These are phyloP conservation scores for Solanum chilense DNA, from an alignment of 257 asterid species.

Conservation along the genomic window DNA sequence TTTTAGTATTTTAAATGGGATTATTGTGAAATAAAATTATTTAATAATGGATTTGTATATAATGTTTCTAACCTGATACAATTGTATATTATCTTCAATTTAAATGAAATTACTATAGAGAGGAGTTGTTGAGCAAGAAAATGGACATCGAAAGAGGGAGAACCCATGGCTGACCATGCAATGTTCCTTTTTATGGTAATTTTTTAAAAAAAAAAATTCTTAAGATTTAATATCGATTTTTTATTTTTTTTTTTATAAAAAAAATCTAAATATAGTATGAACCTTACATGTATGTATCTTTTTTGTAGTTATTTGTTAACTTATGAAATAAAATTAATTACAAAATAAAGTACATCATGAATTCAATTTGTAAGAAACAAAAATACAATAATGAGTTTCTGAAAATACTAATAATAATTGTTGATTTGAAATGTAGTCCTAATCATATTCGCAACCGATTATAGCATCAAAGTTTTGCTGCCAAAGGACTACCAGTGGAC, in stretches of 20 bases:
- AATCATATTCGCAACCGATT: neutral
- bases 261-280: neutral
- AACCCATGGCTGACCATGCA: neutral
- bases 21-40: neutral
- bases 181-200: neutral
- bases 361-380: neutral
- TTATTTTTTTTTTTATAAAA: too few species aligned
- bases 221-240: too few species aligned
- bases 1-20: neutral
- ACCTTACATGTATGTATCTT: neutral
- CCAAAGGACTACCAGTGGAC: neutral
- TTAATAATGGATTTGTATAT: neutral
- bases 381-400: neutral
- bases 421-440: neutral
- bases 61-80: neutral
- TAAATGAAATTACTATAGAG: neutral
- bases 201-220: too few species aligned
- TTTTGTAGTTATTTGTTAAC: neutral
- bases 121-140: neutral
- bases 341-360: neutral
- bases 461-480: neutral
- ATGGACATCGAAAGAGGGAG: neutral
- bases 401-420: neutral
- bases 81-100: neutral
- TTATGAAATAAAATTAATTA: neutral